A percentile compares a stretch with the other conserved stretches of the same genome.
Conservation (phyloP, 345 rosid genomes). For the Ceriops decandra region DNA sequence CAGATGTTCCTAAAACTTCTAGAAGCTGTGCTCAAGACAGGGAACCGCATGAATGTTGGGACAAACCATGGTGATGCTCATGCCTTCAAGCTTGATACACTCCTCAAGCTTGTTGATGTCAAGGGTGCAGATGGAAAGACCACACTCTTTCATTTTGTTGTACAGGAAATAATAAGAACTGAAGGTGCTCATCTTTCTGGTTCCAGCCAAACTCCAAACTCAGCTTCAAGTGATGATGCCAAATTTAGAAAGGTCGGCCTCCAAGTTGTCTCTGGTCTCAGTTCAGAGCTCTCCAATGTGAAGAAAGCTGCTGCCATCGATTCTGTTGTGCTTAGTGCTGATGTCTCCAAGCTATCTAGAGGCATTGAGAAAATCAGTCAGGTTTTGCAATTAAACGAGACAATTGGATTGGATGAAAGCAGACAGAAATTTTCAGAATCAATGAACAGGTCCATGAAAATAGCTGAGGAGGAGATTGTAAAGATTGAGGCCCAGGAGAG, state of each 20-base stretch:
- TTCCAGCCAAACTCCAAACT: conserved; percentile 30
- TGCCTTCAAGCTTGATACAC: conserved; percentile 97
- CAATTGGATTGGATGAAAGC: conserved; percentile 36
- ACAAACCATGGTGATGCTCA: conserved; percentile 98
- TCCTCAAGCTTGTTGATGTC: conserved; percentile 89
- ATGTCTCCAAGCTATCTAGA: conserved; percentile 74
- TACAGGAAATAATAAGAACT: conserved; percentile 87
- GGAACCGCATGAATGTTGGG: conserved; percentile 98
- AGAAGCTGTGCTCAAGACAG: conserved; percentile 96
- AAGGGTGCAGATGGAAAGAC: conserved; percentile 97
- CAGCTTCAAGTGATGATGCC: conserved; percentile 50
- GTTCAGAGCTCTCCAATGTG: conserved; percentile 71
- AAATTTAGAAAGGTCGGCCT: conserved; percentile 85
- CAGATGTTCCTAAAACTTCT: conserved; percentile 91
- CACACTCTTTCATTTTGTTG: conserved; percentile 93
- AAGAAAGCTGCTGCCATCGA: conserved; percentile 99
- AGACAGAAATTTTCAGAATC: conserved; percentile 59
- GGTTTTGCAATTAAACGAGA: conserved; percentile 44
- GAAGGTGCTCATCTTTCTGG: conserved; percentile 87
- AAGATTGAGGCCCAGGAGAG: conserved; percentile 93
- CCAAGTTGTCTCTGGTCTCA: conserved; percentile 83
- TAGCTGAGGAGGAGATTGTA: conserved; percentile 72
- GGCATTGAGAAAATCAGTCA: conserved; percentile 57
- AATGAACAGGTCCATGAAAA: conserved; percentile 60
- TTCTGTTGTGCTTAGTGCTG: conserved; percentile 77